Base-by-base conservation (phyloP, 768 basidiomycete genomes). In the Agrocybe praecox region DNA sequence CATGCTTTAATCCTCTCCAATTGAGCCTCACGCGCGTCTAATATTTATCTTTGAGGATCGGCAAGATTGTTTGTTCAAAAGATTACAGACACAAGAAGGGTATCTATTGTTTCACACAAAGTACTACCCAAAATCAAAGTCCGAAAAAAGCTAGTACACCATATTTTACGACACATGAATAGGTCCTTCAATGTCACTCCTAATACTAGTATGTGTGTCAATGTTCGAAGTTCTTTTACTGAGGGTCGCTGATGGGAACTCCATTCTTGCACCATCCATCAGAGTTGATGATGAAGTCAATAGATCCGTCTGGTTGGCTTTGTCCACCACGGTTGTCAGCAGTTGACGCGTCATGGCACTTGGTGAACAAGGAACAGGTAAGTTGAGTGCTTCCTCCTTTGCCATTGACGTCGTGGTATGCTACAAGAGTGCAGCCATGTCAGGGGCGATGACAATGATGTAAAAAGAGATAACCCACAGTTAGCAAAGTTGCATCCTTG, bases 321-420 rank as follows among this genome's bases (percentile, higher is more conserved):
- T 80, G 79, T 8, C 79, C 77, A 26, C 78, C 79, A 24, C 48
- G 57, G 64, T 80, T 80, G 55, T 66, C 69, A 34, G 77, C 76
- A 49, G 75, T 70, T 21, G 68, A 65, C 34, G 69, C 62, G 32
- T 53, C 58, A 52, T 79, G 76, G 67, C 79, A 80, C 2, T 29
- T 33, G 12, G 56, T 67, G 67, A 77, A 80, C 46, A 80, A 66
- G 14, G 78, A 69, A 63, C 79, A 80, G 10, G 77, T 77, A 24
- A 80, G 66, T 45, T 73, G 70, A 21, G 76, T 67, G 70, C 77
- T 79, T 56, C 77, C 77, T 49, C 71, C 72, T 71, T 79, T 79
- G 51, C 74, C 79, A 61, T 79, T 76, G 57, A 78, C 76, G 58
- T 80, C 79, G 61, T 78, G 72, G 58, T 79, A 80, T 33, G 67